Percentiles rank a stretch among this genome's conserved stretches.
Evolutionary conservation across 345 rosid species (phyloP).

Genomic region (Citrus medica): DNA sequence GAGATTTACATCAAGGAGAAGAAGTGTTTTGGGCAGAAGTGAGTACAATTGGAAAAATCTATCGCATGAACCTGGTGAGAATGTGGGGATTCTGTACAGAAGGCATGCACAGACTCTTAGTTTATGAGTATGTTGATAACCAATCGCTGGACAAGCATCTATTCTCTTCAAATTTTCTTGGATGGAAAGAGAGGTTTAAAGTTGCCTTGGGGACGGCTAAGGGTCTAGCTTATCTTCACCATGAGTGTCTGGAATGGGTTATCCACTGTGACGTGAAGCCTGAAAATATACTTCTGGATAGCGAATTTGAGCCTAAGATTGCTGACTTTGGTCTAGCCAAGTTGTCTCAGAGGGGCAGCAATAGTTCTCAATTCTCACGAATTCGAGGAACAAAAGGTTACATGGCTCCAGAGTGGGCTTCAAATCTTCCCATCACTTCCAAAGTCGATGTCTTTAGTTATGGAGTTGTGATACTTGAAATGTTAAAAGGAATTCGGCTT

Average conservation of each 20-base stretch:
- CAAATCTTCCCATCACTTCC: constrained; percentile 34
- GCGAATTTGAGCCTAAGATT: constrained; percentile 42
- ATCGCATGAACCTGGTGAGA: constrained; percentile 54
- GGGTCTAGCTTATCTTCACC: constrained; percentile 56
- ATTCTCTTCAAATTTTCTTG: constrained; percentile 26
- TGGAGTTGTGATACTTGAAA: constrained; percentile 39
- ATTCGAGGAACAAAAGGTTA: constrained; percentile 40
- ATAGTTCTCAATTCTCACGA: constrained; percentile 13
- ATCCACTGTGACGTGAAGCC: constrained; percentile 63
- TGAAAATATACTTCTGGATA: constrained; percentile 50
- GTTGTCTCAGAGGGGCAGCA: constrained; percentile 27
- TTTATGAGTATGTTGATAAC: constrained; percentile 53
- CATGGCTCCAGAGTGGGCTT: constrained; percentile 43
- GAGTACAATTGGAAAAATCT: constrained; percentile 43
- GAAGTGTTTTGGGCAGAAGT: constrained; percentile 54
- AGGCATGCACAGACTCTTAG: constrained; percentile 34
- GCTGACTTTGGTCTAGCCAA: constrained; percentile 55
- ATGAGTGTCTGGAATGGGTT: constrained; percentile 57
- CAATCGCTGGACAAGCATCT: constrained; percentile 51
- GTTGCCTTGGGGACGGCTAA: constrained; percentile 57
- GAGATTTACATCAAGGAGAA: constrained; percentile 37
- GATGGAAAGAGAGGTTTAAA: constrained; percentile 47
- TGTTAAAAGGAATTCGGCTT: constrained; percentile 38
- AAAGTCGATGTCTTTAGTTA: constrained; percentile 45
- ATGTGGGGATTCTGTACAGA: constrained; percentile 54